Evolutionary conservation across 2,329 filamentous ascomycete species (phyloP).

Genomic region (Neonectria punicea): DNA sequence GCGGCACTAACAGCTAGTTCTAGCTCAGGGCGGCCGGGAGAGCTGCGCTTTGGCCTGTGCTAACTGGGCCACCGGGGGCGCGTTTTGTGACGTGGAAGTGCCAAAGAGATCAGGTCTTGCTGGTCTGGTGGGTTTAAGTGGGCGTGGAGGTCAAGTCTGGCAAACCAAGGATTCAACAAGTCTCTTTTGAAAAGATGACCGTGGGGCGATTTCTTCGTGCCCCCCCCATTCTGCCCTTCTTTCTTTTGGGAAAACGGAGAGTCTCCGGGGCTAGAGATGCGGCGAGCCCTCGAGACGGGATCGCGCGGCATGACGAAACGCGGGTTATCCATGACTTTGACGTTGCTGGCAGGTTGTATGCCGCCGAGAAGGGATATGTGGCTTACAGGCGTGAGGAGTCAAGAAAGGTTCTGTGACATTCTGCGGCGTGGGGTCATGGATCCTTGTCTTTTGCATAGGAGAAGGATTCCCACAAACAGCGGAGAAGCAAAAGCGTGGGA

Average conservation of each 20-base stretch:
- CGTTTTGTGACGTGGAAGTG: slow-evolving; percentile 10
- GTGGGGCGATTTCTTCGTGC: background rate
- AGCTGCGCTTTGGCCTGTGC: slow-evolving; percentile 22
- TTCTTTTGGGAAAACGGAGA: slow-evolving; percentile 26
- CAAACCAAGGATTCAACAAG: background rate
- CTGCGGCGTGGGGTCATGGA: background rate
- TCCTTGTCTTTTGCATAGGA: background rate
- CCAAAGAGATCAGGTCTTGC: slow-evolving; percentile 1
- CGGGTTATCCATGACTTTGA: slow-evolving; percentile 27
- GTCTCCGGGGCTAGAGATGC: slow-evolving; percentile 26
- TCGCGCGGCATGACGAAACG: slow-evolving; percentile 16
- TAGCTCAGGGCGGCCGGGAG: slow-evolving; percentile 33
- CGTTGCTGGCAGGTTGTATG: slow-evolving; percentile 22
- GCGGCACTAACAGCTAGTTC: slow-evolving; percentile 33
- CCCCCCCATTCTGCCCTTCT: background rate
- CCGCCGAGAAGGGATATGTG: slow-evolving; percentile 24
- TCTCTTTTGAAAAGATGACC: background rate
- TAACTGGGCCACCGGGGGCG: slow-evolving; percentile 8
- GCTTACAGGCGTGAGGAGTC: slow-evolving; percentile 2
- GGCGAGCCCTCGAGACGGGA: slow-evolving; percentile 1
- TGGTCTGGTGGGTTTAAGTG: background rate
- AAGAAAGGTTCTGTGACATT: background rate
- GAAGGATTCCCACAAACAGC: background rate
- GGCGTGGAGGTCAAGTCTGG: background rate
- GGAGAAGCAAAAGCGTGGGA: background rate